Conservation (phyloP, 2,329 filamentous ascomycete genomes). For the Trichoderma atroviride region DNA sequence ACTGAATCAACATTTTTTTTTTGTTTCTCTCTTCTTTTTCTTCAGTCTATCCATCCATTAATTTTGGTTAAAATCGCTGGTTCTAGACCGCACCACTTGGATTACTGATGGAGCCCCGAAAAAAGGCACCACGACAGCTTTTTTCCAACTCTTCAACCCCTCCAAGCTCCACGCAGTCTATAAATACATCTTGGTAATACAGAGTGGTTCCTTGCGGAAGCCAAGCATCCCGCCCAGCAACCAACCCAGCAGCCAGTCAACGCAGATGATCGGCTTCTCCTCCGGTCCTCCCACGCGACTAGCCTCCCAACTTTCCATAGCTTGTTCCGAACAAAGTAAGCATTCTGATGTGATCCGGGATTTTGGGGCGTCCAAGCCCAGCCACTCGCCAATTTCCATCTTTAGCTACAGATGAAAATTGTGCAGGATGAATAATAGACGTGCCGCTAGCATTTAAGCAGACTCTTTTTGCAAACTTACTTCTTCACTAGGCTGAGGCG, state of each 20-base stretch:
- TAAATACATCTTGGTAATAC: background rate
- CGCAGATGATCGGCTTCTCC: background rate
- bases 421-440: background rate
- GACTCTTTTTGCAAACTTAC: background rate
- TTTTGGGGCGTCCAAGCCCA: conserved; percentile 6
- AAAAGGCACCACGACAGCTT: background rate
- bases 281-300: background rate
- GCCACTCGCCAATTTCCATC: conserved; percentile 12
- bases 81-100: background rate
- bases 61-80: background rate
- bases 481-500: background rate
- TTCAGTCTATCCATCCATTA: background rate
- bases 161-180: background rate
- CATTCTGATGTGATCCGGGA: conserved; percentile 16
- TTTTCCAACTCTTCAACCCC: background rate
- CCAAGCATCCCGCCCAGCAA: background rate
- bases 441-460: background rate
- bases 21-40: background rate
- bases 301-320: background rate
- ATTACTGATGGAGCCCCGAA: background rate
- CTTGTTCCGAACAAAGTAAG: conserved; percentile 8
- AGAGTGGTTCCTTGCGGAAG: conserved; percentile 7
- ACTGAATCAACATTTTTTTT: background rate
- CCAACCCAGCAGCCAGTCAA: background rate
- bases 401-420: background rate